Conservation (phyloP, 2,329 filamentous ascomycete genomes). For the Mollisiaceae sp. region DNA sequence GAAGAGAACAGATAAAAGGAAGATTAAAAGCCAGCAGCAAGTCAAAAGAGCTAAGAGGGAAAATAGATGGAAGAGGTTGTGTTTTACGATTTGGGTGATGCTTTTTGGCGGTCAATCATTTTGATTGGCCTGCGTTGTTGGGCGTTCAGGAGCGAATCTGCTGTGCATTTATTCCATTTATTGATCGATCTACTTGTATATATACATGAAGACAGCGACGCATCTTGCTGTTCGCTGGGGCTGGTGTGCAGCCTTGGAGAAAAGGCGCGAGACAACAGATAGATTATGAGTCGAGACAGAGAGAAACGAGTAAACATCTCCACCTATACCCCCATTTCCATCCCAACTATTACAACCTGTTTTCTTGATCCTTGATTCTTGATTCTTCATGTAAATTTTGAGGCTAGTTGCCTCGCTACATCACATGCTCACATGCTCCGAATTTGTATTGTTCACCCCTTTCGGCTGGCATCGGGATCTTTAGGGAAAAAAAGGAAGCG, state of each 20-base stretch:
- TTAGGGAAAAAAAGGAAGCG: background rate
- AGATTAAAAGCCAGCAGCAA: conserved; percentile 21
- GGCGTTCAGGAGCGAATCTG: conserved; percentile 8
- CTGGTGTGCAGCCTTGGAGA: background rate
- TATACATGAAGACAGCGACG: background rate
- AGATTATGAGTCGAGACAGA: background rate
- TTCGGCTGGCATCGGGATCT: conserved; percentile 1
- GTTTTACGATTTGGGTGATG: background rate
- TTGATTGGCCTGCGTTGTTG: background rate
- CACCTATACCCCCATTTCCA: background rate
- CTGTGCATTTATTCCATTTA: background rate
- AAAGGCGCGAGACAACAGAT: background rate
- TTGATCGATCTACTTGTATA: background rate
- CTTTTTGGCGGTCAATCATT: background rate
- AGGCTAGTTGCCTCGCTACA: too few relatives aligned
- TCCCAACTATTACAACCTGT: too few relatives aligned
- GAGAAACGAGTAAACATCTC: background rate
- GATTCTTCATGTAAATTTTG: background rate
- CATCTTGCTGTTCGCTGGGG: background rate
- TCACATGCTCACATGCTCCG: too few relatives aligned
- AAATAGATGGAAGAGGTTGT: conserved; percentile 12
- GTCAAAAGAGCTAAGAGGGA: conserved; percentile 13
- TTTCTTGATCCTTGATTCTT: too few relatives aligned
- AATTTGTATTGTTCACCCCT: too few relatives aligned
- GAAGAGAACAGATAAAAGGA: conserved; percentile 18